A percentile compares a stretch with the other conserved stretches of the same genome.
Evolutionary conservation across 371 early-diverging fungal species (phyloP).

Genomic region (Basidiobolus heterosporus): DNA sequence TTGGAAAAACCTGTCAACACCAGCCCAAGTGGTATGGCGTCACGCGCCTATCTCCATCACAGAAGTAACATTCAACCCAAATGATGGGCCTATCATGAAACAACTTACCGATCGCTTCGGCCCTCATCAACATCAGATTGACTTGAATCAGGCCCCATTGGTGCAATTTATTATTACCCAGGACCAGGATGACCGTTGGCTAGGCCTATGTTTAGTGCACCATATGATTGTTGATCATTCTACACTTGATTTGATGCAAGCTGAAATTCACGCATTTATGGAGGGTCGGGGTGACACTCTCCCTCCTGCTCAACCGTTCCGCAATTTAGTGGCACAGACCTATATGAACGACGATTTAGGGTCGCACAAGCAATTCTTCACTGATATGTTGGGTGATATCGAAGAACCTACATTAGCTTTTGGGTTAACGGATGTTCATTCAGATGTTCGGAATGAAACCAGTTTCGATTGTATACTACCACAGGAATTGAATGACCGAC

Average conservation of each 20-base stretch:
- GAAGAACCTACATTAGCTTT: constrained; percentile 5
- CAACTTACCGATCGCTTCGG: background rate
- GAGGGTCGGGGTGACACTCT: constrained; percentile 1
- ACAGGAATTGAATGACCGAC: constrained; percentile 3
- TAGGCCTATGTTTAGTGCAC: constrained; percentile 2
- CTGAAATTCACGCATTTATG: constrained; percentile 5
- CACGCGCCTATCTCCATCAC: background rate
- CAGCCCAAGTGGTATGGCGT: constrained; percentile 7
- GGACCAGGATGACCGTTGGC: constrained; percentile 3
- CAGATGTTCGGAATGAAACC: background rate
- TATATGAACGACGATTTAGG: background rate
- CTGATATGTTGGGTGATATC: constrained; percentile 5
- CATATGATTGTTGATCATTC: constrained; percentile 7
- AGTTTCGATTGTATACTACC: constrained; percentile 2
- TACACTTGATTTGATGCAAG: constrained; percentile 1
- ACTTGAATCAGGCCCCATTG: constrained; percentile 4
- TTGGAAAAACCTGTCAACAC: constrained; percentile 2
- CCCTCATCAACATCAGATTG: constrained; percentile 1
- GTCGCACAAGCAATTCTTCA: background rate
- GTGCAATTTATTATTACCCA: constrained; percentile 3
- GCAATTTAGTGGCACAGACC: constrained; percentile 6
- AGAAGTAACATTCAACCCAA: constrained; percentile 2
- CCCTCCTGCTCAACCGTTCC: constrained; percentile 5
- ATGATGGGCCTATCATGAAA: constrained; percentile 1
- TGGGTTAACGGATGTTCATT: constrained; percentile 3